phyloP scores from a whole-genome alignment of 805 yeast species.

The Pichia nanzhaoensis region DNA sequence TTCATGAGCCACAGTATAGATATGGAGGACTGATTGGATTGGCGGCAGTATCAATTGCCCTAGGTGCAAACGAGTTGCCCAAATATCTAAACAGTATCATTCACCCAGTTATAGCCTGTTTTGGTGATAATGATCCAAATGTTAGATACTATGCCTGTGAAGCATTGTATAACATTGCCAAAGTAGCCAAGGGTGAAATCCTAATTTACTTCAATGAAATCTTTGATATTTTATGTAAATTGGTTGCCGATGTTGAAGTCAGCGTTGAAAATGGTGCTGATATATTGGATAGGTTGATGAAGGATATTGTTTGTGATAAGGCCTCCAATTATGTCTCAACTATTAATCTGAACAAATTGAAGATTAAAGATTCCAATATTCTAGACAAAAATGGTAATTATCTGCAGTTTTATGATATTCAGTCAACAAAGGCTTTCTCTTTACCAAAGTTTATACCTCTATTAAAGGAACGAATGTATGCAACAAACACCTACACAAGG shows the following conservation, averaged over 20 bases:
- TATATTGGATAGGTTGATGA: conserved; percentile 78
- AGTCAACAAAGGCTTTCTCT: conserved; percentile 65
- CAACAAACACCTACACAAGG: conserved; percentile 87
- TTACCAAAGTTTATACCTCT: conserved; percentile 84
- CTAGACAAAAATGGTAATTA: conserved; percentile 51
- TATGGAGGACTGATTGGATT: conserved; percentile 95
- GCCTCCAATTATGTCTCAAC: conserved; percentile 82
- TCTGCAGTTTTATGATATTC: conserved; percentile 52
- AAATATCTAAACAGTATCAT: conserved; percentile 75
- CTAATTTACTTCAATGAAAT: conserved; percentile 87
- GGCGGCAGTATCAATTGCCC: conserved; percentile 92
- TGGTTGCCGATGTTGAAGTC: conserved; percentile 85
- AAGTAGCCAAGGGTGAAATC: conserved; percentile 93
- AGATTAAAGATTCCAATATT: conserved; percentile 35
- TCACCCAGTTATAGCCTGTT: conserved; percentile 90
- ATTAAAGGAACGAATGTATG: conserved; percentile 84
- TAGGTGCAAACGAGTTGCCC: conserved; percentile 81
- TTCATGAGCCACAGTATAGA: conserved; percentile 80
- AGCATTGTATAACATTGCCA: conserved; percentile 89
- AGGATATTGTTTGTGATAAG: conserved; percentile 92
- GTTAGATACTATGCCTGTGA: conserved; percentile 97
- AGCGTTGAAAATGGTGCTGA: conserved; percentile 95
- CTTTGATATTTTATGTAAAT: conserved; percentile 83
- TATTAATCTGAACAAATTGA: conserved; percentile 28
- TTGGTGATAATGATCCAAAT: conserved; percentile 95